Percentiles rank a stretch among this genome's conserved stretches.
phyloP scores from a whole-genome alignment of 2,329 filamentous ascomycete genomes.

The Colletotrichum sp. region DNA sequence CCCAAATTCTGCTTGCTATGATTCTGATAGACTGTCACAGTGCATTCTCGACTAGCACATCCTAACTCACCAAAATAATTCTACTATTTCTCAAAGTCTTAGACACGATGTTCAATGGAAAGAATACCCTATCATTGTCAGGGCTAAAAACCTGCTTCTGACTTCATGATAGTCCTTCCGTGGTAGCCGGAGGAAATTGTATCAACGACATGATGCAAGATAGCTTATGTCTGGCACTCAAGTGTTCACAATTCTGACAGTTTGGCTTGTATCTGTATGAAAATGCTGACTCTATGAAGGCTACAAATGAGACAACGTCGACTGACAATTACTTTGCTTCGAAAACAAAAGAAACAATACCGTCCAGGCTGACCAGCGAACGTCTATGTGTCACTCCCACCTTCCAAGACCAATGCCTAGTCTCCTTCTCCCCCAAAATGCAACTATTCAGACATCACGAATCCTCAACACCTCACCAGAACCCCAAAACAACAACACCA shows the following conservation, averaged over 20 bases:
- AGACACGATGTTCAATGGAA: too few relatives aligned
- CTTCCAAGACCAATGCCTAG: not conserved
- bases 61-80: too few relatives aligned
- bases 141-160: not conserved
- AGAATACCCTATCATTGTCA: too few relatives aligned
- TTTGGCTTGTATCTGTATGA: not conserved
- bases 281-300: not conserved
- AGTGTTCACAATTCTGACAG: not conserved
- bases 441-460: not conserved
- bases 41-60: too few relatives aligned
- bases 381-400: not conserved
- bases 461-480: not conserved
- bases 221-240: accelerated
- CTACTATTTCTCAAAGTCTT: too few relatives aligned
- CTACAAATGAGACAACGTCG: not conserved
- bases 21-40: not conserved
- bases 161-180: too few relatives aligned
- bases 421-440: accelerated
- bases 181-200: not conserved
- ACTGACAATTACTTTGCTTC: not conserved
- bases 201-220: not conserved
- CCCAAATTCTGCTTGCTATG: too few relatives aligned
- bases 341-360: not conserved
- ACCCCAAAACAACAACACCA: not conserved
- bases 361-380: not conserved